phyloP scores from a whole-genome alignment of 495 filamentous ascomycete genomes.

The Podospora tetraspora region DNA sequence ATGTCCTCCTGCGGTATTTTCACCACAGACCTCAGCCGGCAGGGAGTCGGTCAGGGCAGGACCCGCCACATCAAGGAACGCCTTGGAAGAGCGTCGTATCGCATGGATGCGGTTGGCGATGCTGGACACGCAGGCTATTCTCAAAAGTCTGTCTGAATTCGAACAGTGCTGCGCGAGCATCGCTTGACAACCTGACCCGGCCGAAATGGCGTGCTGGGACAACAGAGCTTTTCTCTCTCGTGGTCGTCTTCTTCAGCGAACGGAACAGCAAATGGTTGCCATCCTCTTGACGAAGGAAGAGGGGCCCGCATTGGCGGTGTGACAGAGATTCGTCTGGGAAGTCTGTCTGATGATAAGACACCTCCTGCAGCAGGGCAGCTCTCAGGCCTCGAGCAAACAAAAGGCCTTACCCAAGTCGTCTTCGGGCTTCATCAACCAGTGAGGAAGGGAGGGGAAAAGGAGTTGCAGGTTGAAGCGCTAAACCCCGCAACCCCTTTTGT shows the following conservation, averaged over 20 bases:
- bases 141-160: neutral
- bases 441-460: neutral
- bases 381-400: neutral
- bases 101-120: slow-evolving; percentile 7
- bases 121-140: neutral
- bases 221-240: neutral
- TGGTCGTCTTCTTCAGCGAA: neutral
- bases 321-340: neutral
- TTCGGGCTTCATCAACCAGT: neutral
- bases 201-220: neutral
- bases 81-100: slow-evolving; percentile 23
- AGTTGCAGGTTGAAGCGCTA: neutral
- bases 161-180: neutral
- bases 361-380: slow-evolving; percentile 5
- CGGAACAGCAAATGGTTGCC: neutral
- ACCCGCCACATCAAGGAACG: slow-evolving; percentile 13
- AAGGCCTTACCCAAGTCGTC: slow-evolving; percentile 2
- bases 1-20: neutral
- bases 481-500: neutral
- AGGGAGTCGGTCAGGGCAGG: neutral
- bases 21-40: neutral
- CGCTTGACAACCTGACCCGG: neutral
- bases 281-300: neutral
- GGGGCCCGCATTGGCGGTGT: neutral
- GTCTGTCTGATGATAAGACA: slow-evolving; percentile 3